Evolutionary conservation across 345 rosid genomes (phyloP), one percentile per base, ranked within the genome.

Genomic region (Trapa incisa): DNA sequence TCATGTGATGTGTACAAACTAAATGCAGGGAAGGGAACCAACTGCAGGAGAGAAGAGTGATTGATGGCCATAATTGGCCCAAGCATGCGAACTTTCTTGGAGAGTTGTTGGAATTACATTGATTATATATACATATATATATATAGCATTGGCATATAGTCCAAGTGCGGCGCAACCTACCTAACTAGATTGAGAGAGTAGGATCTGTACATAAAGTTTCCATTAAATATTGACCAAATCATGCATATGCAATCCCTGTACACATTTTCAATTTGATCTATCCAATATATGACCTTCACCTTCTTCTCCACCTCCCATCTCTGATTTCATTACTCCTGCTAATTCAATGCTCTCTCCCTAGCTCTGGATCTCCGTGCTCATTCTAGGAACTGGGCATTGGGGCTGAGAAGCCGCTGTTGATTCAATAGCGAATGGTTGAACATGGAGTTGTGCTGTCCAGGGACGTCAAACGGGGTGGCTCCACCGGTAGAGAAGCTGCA

Each of bases 401-500:
- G 14, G 9, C 70, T 52, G 8, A 72, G 70, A 4, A 72, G 66
- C 58, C 45, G 70, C 66, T 66, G 74, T 10, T 66, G 67, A 50
- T 58, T 61, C 70, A 58, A 66, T 29, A 48, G 60, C 14, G 69
- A 67, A 50, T 72, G 64, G 61, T 74, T 84, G 54, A 80, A 68
- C 52, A 78, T 80, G 77, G 32, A 58, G 63, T 53, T 78, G 79
- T 77, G 74, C 67, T 79, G 86, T 47, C 54, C 60, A 47, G 75
- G 48, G 65, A 74, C 68, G 65, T 80, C 87, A 69, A 63, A 62
- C 63, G 81, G 86, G 47, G 50, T 36, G 6, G 35, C 50, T 8
- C 52, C 75, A 69, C 73, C 85, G 53, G 68, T 80, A 8, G 15
- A 33, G 78, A 81, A 83, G 76, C 74, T 80, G 88, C 81, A 80